Percentiles rank a stretch among this genome's conserved stretches.
These are phyloP conservation scores for Rhizomucor miehei DNA, from an alignment of 371 early-diverging fungal species.

Conservation along the genomic window DNA sequence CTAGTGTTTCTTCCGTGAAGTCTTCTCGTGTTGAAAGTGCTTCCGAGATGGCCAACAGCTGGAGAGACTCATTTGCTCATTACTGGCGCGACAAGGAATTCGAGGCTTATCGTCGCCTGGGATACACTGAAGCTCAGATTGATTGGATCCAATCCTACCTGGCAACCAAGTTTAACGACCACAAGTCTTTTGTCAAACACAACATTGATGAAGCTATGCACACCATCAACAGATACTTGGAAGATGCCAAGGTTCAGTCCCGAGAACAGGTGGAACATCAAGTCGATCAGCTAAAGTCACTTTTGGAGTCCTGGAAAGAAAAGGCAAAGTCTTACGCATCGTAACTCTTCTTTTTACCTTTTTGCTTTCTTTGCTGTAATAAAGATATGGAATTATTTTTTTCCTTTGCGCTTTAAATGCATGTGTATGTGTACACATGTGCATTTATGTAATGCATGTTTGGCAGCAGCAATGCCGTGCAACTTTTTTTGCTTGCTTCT, in stretches of 20 bases:
- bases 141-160: conserved; percentile 40
- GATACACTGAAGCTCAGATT: conserved; percentile 46
- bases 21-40: conserved; percentile 16
- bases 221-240: conserved; percentile 30
- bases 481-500: no score
- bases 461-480: no score
- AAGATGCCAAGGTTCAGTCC: conserved; percentile 34
- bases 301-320: conserved; percentile 29
- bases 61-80: conserved; percentile 27
- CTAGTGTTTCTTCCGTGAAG: conserved; percentile 1
- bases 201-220: conserved; percentile 25
- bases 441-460: no score
- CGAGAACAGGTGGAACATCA: conserved; percentile 28
- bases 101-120: conserved; percentile 36
- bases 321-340: no score
- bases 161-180: conserved; percentile 22
- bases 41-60: conserved; percentile 16
- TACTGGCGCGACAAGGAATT: conserved; percentile 36
- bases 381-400: no score
- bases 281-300: conserved; percentile 28
- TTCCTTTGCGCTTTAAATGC: no score
- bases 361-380: no score
- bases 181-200: conserved; percentile 22
- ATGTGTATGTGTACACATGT: no score
- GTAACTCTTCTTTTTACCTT: no score